Percentiles rank a stretch among this genome's conserved stretches.
phyloP scores from a whole-genome alignment of 2,329 filamentous ascomycete species.

The Cordyceps tenuipes region DNA sequence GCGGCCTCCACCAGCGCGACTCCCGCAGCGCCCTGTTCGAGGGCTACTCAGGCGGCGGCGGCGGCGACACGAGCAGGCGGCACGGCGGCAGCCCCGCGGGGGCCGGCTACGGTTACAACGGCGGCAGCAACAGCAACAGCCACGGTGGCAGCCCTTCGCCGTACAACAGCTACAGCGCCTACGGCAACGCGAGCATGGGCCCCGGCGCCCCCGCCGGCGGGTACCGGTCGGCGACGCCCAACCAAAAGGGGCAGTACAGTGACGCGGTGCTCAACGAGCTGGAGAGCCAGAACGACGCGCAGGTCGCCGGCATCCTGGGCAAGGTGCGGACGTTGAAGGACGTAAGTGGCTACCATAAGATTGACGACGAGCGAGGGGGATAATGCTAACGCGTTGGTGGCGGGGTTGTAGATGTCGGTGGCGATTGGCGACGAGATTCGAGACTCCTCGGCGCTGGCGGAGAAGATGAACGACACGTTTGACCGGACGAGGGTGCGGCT shows the following conservation, averaged over 20 bases:
- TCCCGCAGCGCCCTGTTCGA: slow-evolving; percentile 67
- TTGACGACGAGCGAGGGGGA: too few species aligned
- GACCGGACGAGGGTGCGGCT: slow-evolving; percentile 75
- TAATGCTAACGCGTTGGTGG: too few species aligned
- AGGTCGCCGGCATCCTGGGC: slow-evolving; percentile 81
- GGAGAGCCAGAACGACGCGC: slow-evolving; percentile 88
- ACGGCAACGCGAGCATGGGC: slow-evolving; percentile 7
- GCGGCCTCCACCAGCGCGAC: slow-evolving; percentile 65
- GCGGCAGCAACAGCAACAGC: background rate
- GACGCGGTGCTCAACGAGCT: slow-evolving; percentile 86
- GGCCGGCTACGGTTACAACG: slow-evolving; percentile 33
- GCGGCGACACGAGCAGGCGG: slow-evolving; percentile 32
- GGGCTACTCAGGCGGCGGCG: slow-evolving; percentile 55
- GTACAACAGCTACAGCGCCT: slow-evolving; percentile 8
- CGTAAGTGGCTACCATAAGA: too few species aligned
- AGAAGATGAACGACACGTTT: slow-evolving; percentile 94
- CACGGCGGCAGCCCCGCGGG: slow-evolving; percentile 26
- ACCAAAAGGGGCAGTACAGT: slow-evolving; percentile 80
- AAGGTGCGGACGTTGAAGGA: slow-evolving; percentile 87
- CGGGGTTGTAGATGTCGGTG: slow-evolving; percentile 63
- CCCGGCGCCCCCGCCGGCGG: slow-evolving; percentile 9
- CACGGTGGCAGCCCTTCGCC: slow-evolving; percentile 2
- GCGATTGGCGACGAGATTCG: slow-evolving; percentile 95
- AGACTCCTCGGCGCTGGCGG: slow-evolving; percentile 76
- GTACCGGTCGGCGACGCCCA: slow-evolving; percentile 62